These are phyloP conservation scores for Aspergillus sp. DNA, from an alignment of 2,329 filamentous ascomycete genomes.

Conservation along the genomic window DNA sequence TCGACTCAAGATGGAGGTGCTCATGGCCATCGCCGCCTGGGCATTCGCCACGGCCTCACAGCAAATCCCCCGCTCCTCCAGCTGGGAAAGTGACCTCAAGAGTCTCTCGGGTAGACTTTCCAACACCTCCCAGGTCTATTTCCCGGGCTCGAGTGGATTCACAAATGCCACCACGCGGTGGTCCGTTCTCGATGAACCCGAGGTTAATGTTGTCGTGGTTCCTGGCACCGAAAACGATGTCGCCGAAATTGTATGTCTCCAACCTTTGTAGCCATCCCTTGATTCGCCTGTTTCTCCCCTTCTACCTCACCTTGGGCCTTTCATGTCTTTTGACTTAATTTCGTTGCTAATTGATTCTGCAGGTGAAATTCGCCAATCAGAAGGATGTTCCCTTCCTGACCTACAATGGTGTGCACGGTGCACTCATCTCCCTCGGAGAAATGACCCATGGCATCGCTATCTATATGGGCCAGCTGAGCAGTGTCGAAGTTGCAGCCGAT, in stretches of 20 bases:
- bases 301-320: background rate
- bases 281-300: too few relatives aligned
- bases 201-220: slow-evolving; percentile 50
- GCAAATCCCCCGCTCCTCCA: background rate
- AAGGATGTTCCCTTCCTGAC: slow-evolving; percentile 54
- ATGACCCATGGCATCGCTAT: slow-evolving; percentile 57
- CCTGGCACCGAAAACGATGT: slow-evolving; percentile 54
- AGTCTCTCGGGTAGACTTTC: slow-evolving; percentile 36
- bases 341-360: background rate
- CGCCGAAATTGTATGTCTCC: slow-evolving; percentile 45
- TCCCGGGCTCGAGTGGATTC: slow-evolving; percentile 46
- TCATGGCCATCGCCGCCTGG: slow-evolving; percentile 31
- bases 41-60: slow-evolving; percentile 17
- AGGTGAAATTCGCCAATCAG: slow-evolving; percentile 54
- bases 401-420: slow-evolving; percentile 56
- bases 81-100: slow-evolving; percentile 19
- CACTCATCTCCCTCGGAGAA: slow-evolving; percentile 51
- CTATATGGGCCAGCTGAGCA: slow-evolving; percentile 48
- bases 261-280: background rate
- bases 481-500: slow-evolving; percentile 42
- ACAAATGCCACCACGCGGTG: slow-evolving; percentile 45
- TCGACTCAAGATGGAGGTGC: slow-evolving; percentile 15
- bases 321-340: too few relatives aligned
- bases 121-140: slow-evolving; percentile 44
- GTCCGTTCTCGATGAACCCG: slow-evolving; percentile 49